phyloP scores from a whole-genome alignment of 2,329 filamentous ascomycete genomes.

The Amesomyces nigricolor region DNA sequence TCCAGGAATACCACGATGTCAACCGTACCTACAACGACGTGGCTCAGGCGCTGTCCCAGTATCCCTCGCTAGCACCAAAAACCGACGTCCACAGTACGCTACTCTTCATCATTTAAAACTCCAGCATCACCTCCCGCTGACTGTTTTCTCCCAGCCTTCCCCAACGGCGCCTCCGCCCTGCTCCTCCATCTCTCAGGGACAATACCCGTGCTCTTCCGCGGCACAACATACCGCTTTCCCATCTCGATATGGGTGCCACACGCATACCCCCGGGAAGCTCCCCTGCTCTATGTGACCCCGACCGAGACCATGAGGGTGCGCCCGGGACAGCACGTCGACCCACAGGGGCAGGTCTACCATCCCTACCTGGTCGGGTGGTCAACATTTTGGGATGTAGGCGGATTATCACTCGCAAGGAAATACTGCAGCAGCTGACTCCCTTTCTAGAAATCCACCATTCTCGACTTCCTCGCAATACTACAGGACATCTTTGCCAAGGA shows the following conservation, averaged over 20 bases:
- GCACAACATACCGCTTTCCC: constrained; percentile 84
- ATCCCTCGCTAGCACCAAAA: constrained; percentile 72
- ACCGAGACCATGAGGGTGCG: constrained; percentile 83
- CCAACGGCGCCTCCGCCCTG: constrained; percentile 79
- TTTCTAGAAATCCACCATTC: constrained; percentile 68
- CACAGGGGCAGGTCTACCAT: constrained; percentile 90
- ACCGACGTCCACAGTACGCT: constrained; percentile 90
- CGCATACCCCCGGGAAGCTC: constrained; percentile 78
- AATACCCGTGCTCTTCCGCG: constrained; percentile 84
- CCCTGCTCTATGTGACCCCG: constrained; percentile 82
- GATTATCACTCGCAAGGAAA: accelerated
- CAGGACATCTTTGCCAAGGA: constrained; percentile 90
- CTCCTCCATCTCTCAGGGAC: constrained; percentile 83
- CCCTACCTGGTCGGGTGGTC: constrained; percentile 89
- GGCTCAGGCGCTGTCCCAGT: constrained; percentile 72
- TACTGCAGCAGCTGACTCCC: constrained; percentile 17
- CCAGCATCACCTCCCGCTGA: constrained; percentile 9
- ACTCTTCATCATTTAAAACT: constrained; percentile 1
- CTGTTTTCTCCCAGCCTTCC: constrained; percentile 58
- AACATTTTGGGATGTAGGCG: constrained; percentile 74
- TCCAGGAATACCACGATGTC: constrained; percentile 85
- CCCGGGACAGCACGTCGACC: constrained; percentile 89
- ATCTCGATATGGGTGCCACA: constrained; percentile 91
- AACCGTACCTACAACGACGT: constrained; percentile 91
- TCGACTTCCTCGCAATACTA: constrained; percentile 77